Percentiles rank a stretch among this genome's conserved stretches.
phyloP scores from a whole-genome alignment of 2,329 filamentous ascomycete species.

The Ceratocystis destructans region DNA sequence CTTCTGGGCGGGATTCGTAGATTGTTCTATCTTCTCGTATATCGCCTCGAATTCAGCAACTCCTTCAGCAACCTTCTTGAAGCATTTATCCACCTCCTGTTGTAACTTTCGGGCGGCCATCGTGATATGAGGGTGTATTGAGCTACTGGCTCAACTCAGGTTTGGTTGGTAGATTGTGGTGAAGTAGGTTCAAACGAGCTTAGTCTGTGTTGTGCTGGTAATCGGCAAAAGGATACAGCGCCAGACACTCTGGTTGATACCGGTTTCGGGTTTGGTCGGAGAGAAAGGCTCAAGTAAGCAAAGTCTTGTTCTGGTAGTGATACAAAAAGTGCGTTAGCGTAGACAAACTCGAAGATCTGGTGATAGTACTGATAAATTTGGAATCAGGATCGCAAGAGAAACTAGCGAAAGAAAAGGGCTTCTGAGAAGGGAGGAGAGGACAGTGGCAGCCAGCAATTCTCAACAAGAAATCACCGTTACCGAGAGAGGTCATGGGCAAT shows the following conservation, averaged over 20 bases:
- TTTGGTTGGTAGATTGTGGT: background rate
- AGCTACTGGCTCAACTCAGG: slow-evolving; percentile 18
- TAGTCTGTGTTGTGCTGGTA: background rate
- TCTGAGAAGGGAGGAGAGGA: background rate
- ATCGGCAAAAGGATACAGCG: background rate
- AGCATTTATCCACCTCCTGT: slow-evolving; percentile 98
- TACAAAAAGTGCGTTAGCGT: background rate
- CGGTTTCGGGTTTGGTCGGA: background rate
- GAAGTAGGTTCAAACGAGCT: background rate
- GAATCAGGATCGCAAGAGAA: background rate
- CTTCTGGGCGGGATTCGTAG: slow-evolving; percentile 85
- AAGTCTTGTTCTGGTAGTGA: background rate
- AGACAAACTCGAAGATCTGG: background rate
- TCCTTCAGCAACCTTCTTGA: slow-evolving; percentile 94
- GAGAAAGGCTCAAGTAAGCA: background rate
- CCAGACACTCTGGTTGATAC: background rate
- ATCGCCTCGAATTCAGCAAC: slow-evolving; percentile 85
- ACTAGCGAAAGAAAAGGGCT: background rate
- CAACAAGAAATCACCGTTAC: background rate
- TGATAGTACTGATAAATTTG: background rate
- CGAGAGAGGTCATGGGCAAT: background rate
- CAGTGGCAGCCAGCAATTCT: background rate
- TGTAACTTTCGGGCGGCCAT: slow-evolving; percentile 96
- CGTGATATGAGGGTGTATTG: slow-evolving; percentile 26
- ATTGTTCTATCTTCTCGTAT: slow-evolving; percentile 94